phyloP scores from a whole-genome alignment of 2,329 filamentous ascomycete genomes.

The Penicillium concentricum region DNA sequence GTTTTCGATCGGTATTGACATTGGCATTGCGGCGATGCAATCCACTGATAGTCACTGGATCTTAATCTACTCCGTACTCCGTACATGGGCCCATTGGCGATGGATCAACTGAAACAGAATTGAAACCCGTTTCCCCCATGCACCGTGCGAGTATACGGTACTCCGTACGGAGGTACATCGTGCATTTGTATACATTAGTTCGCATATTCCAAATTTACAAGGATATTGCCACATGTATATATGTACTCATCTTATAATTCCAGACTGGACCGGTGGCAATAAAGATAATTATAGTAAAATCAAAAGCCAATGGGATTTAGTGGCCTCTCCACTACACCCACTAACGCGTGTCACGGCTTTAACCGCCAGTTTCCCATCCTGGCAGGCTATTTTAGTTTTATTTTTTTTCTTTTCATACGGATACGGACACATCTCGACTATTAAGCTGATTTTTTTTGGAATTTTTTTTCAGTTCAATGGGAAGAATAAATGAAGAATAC shows the following conservation, averaged over 20 bases:
- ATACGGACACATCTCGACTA: too few species aligned
- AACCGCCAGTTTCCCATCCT: background rate
- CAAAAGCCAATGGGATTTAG: conserved; percentile 6
- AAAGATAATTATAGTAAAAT: conserved; percentile 19
- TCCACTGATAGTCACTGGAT: conserved; percentile 2
- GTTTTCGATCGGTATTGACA: background rate
- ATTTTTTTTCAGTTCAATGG: background rate
- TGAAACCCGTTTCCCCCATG: conserved; percentile 7
- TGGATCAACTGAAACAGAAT: conserved; percentile 15
- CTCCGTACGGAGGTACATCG: background rate
- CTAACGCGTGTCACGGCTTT: conserved; percentile 36
- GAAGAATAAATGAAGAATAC: background rate
- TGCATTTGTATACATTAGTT: background rate
- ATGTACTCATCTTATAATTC: too few species aligned
- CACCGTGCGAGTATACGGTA: background rate
- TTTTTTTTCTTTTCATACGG: background rate
- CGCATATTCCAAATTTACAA: too few species aligned
- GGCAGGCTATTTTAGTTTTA: conserved; percentile 1
- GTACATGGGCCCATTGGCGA: background rate
- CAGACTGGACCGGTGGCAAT: conserved; percentile 3
- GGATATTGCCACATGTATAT: too few species aligned
- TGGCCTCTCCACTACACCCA: conserved; percentile 23
- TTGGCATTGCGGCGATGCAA: conserved; percentile 14
- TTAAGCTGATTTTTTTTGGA: background rate
- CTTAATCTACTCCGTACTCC: conserved; percentile 1